Base-by-base conservation (phyloP, 441 rosid species). In the Euphorbia celastroides region DNA sequence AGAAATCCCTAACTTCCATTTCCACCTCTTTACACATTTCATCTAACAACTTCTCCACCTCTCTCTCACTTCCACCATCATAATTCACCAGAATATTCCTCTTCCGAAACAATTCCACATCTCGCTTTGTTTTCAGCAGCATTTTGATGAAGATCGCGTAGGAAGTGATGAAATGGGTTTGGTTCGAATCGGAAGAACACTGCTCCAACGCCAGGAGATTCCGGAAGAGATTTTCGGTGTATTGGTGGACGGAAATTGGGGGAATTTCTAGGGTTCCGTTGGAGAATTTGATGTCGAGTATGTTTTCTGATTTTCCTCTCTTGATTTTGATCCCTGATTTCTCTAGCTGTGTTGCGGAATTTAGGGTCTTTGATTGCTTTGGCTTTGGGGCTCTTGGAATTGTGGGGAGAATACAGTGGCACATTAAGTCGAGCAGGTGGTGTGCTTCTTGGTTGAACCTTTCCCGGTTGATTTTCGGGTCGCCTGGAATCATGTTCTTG, bases 401-500 rank as follows among this genome's bases (percentile, higher is more conserved):
- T 3, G 82, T 79, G 23, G 87, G 86, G 36, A 80, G 84, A 27
- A 82, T 75, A 50, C 87, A 84, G 54, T 82, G 81, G 14, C 82
- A 75, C 64, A 83, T 69, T 19, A 86, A 55, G 73, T 83, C 89
- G 0, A 84, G 85, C 13, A 84, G 58, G 66, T 84, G 92, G 70
- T 80, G 78, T 9, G 83, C 81, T 63, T 84, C 92, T 51, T 75
- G 81, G 48, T 74, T 78, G 67, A 82, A 79, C 68, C 76, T 86
- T 42, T 68, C 70, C 0, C 64, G 65, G 22, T 74, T 81, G 28
- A 73, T 26, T 5, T 30, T 60, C 8, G 54, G 72, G 7, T 82
- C 78, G 9, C 88, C 87, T 0, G 85, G 88, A 56, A 86, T 74
- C 83, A 86, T 75, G n/a, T 59, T 75, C 68, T n/a, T 76, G 60